Base-by-base conservation (phyloP, 805 yeast genomes). In the Aciculoconidium aculeatum region DNA sequence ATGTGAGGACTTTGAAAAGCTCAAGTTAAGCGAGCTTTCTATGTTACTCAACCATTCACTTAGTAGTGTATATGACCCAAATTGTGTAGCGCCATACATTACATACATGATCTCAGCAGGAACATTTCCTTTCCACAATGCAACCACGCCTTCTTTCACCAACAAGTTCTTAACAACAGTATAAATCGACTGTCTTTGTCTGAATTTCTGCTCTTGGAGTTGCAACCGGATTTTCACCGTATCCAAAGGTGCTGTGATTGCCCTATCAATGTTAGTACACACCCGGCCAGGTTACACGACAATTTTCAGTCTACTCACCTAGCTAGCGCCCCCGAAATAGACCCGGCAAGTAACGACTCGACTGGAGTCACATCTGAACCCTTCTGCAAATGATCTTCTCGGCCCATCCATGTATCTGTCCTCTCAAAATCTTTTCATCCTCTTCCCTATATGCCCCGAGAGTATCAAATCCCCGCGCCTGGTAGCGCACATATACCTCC, bases 91-190 rank as follows among this genome's bases (percentile, higher is more conserved):
- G 8, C 97, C 96, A 45, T 90, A 92, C 7, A 82, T 41, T 9
- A 90, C 61, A 47, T 92, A 92, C 76, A 92, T 72, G 21, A 77
- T 53, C 39, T 86, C 86, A 0, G 97, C 98, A 0, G 98, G 95
- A 0, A 85, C 68, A 49, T 92, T 92, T 0, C 98, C 98, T 51
- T 87, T 88, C 97, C 97, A 92, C n/a, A 90, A 63, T 0, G 86
- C 90, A 9, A 53, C 36, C 0, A 79, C 23, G 1, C 95, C 94
- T 53, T 90, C 97, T 18, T 73, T 65, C 11, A 52, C 49, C 1
- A 69, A 38, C 2, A 86, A 67, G 1, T 61, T 51, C 9, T 36
- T 38, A 26, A 74, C 50, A 0, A 3, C 72, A 67, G 7, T 42
- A 9, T 11, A 9, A 6, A 17, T 30, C 22, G 22, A 28, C 30